Evolutionary conservation across 305 asterid species (phyloP).

Genomic region (Caryopteris hybrid): DNA sequence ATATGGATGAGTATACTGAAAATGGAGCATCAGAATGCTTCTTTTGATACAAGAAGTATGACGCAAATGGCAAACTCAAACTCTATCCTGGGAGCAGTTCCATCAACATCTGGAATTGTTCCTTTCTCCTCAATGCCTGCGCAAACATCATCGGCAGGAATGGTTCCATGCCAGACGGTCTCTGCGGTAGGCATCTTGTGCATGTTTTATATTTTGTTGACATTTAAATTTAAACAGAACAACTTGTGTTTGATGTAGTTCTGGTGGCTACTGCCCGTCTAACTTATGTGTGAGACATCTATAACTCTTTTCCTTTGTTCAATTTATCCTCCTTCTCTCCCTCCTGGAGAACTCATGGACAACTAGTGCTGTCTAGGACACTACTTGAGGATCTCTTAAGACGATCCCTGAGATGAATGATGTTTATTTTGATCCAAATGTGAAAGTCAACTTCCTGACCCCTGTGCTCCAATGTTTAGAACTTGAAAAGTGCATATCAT

Average conservation of each 20-base stretch:
- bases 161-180: slow-evolving; percentile 37
- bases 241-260: not conserved
- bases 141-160: slow-evolving; percentile 46
- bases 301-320: slow-evolving; percentile 1
- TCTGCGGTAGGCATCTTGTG: slow-evolving; percentile 42
- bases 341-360: not conserved
- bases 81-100: slow-evolving; percentile 46
- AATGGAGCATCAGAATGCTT: slow-evolving; percentile 59
- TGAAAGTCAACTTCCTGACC: not conserved
- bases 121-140: slow-evolving; percentile 33
- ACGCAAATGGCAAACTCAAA: slow-evolving; percentile 33
- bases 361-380: slow-evolving; percentile 7
- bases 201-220: not conserved
- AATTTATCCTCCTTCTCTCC: not conserved
- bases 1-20: slow-evolving; percentile 66
- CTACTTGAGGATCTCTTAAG: not conserved
- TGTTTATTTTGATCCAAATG: slow-evolving; percentile 3
- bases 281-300: not conserved
- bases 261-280: not conserved
- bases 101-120: slow-evolving; percentile 31
- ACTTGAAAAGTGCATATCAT: not conserved
- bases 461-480: slow-evolving; percentile 7
- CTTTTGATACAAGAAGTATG: slow-evolving; percentile 37
- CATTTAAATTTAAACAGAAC: not conserved
- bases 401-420: slow-evolving; percentile 1